Conservation (phyloP, 768 basidiomycete genomes). For the Trametes coccinea region DNA sequence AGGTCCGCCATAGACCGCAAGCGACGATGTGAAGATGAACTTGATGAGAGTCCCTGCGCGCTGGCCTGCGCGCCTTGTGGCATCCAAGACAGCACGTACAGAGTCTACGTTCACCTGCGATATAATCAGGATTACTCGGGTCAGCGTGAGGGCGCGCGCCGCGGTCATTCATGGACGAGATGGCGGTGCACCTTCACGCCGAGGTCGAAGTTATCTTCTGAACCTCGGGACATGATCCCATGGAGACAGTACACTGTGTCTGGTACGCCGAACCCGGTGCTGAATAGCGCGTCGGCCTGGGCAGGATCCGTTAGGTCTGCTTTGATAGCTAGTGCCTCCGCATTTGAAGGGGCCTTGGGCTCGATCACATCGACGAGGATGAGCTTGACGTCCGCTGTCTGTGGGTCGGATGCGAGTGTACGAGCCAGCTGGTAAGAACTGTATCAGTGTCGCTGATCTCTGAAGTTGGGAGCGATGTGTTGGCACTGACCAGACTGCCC, state of each 20-base stretch:
- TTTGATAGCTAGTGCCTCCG: slow-evolving; percentile 37
- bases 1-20: slow-evolving; percentile 62
- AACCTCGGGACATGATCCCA: slow-evolving; percentile 64
- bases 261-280: slow-evolving; percentile 41
- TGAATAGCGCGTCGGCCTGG: slow-evolving; percentile 41
- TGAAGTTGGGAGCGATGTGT: not conserved
- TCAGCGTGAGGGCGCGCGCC: not conserved
- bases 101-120: slow-evolving; percentile 57
- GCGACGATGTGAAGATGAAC: slow-evolving; percentile 59
- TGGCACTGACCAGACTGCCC: slow-evolving; percentile 36
- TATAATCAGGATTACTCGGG: too few species aligned
- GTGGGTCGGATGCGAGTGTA: slow-evolving; percentile 35
- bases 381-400: slow-evolving; percentile 42
- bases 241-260: slow-evolving; percentile 51
- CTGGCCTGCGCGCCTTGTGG: slow-evolving; percentile 34
- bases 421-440: slow-evolving; percentile 35
- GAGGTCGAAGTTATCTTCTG: slow-evolving; percentile 60
- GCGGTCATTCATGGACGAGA: not conserved
- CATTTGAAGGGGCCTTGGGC: slow-evolving; percentile 36
- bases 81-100: slow-evolving; percentile 45
- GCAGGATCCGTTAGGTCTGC: slow-evolving; percentile 42
- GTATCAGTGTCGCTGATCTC: not conserved
- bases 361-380: slow-evolving; percentile 53
- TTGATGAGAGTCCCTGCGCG: slow-evolving; percentile 36
- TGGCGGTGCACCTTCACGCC: slow-evolving; percentile 43